A percentile compares a stretch with the other conserved stretches of the same genome.
Conservation (phyloP, 768 basidiomycete genomes). For the Grammothele lineata region DNA sequence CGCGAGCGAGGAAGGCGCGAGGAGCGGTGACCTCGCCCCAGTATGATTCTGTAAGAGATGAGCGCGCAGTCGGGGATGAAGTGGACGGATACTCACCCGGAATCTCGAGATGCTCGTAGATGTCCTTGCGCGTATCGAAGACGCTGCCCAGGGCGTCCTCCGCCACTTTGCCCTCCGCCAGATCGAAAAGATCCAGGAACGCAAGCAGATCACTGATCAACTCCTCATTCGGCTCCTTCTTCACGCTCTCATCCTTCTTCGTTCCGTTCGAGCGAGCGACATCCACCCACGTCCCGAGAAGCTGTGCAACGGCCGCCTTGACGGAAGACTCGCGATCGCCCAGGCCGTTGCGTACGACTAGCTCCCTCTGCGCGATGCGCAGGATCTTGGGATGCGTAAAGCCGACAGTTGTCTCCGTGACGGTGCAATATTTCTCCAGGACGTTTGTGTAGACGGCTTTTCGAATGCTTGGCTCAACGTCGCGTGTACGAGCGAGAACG, state of each 20-base stretch:
- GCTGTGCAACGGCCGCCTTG: conserved; percentile 61
- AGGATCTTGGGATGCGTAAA: conserved; percentile 62
- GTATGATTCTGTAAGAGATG: conserved; percentile 50
- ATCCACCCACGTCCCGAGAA: conserved; percentile 78
- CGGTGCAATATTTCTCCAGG: conserved; percentile 42
- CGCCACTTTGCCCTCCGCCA: conserved; percentile 54
- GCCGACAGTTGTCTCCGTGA: conserved; percentile 36
- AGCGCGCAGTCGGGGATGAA: neutral
- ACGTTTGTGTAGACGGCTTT: conserved; percentile 65
- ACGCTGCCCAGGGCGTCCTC: conserved; percentile 72
- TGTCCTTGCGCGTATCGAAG: conserved; percentile 59
- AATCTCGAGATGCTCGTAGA: conserved; percentile 68
- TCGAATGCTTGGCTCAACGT: conserved; percentile 72
- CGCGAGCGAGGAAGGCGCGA: conserved; percentile 75
- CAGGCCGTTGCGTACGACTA: conserved; percentile 76
- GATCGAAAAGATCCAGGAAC: conserved; percentile 57
- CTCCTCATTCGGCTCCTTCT: conserved; percentile 30
- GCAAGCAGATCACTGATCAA: conserved; percentile 33
- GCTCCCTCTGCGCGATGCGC: conserved; percentile 68
- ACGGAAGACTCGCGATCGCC: conserved; percentile 81
- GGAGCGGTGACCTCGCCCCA: conserved; percentile 72
- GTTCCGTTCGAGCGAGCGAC: conserved; percentile 32
- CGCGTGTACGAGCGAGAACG: conserved; percentile 74
- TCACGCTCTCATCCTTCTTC: conserved; percentile 40
- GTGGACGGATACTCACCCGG: conserved; percentile 38